Conservation (phyloP, 1,284 basidiomycete species). For the Rhizoctonia solani region DNA sequence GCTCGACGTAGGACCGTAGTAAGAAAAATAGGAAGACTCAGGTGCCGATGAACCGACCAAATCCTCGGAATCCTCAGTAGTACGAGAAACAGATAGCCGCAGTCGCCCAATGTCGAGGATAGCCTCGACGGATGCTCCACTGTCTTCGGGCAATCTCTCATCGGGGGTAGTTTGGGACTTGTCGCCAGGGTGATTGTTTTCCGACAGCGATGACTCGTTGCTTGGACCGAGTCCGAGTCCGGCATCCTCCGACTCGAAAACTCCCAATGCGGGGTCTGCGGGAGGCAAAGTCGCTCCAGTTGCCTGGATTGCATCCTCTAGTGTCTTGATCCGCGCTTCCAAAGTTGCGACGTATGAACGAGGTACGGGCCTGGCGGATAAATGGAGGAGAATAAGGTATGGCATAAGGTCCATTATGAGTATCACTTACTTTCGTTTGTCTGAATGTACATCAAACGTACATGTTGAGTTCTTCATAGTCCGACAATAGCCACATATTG, state of each 20-base stretch:
- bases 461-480: slow-evolving; percentile 13
- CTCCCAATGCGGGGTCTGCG: not conserved
- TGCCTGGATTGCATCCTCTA: slow-evolving; percentile 10
- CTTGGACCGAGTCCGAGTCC: not conserved
- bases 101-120: slow-evolving; percentile 17
- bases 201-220: not conserved
- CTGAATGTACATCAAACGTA: slow-evolving; percentile 19
- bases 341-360: slow-evolving; percentile 11
- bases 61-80: not conserved
- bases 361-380: not conserved
- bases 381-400: not conserved
- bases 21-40: slow-evolving; percentile 3
- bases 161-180: not conserved
- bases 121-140: slow-evolving; percentile 10
- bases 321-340: slow-evolving; percentile 15
- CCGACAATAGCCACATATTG: slow-evolving; percentile 23
- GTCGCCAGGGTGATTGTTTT: not conserved
- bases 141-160: slow-evolving; percentile 20
- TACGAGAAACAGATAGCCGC: not conserved
- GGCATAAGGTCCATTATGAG: not conserved
- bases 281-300: not conserved
- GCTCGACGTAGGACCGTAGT: slow-evolving; percentile 4
- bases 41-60: not conserved
- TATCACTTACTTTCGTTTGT: slow-evolving; percentile 14
- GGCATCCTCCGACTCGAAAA: not conserved